Base-by-base conservation (phyloP, 805 yeast species). In the Candida corydali region DNA sequence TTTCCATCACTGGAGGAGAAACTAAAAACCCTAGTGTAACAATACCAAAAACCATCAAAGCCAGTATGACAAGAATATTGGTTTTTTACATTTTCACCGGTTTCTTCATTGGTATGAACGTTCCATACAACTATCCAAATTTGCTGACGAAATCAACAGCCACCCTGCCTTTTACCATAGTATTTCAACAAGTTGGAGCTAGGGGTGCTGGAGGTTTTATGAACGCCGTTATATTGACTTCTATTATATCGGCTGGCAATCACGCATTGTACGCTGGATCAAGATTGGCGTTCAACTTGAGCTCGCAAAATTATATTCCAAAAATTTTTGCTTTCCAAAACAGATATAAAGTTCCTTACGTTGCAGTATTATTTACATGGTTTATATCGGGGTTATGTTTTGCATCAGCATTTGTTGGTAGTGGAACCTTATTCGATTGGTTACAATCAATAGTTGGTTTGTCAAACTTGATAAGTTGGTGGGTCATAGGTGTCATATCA, bases 171-270 rank as follows among this genome's bases (percentile, higher is more conserved):
- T 66, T 65, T 44, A 68, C 70, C 18, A 59, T 66, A 44, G 67
- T 65, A 14, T 65, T 66, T 46, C 64, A 60, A 43, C 55, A 61
- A 55, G 69, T 58, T 8, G 72, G 72, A 17, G 66, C 70, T 19
- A 54, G 57, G 36, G 71, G 59, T 22, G 65, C 55, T 37, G 70
- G 69, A 14, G 54, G 65, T 17, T 66, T 64, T 43, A 64, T 66
- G 65, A 76, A 76, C 54, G 80, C 77, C 2, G 74, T 76, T 20
- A 75, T 76, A 42, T 49, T 76, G 55, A 70, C 77, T 5, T 70
- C 80, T 12, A 73, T 75, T 22, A 56, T 76, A 37, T 72, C 79
- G 25, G 77, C 77, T 20, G 75, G 78, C 43, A 74, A 74, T 49
- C 76, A 73, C 42, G 76, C 76, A 3, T 54, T 75, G 17, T 75